phyloP scores from a whole-genome alignment of 306 rosid species.

The Rosa multiflora region DNA sequence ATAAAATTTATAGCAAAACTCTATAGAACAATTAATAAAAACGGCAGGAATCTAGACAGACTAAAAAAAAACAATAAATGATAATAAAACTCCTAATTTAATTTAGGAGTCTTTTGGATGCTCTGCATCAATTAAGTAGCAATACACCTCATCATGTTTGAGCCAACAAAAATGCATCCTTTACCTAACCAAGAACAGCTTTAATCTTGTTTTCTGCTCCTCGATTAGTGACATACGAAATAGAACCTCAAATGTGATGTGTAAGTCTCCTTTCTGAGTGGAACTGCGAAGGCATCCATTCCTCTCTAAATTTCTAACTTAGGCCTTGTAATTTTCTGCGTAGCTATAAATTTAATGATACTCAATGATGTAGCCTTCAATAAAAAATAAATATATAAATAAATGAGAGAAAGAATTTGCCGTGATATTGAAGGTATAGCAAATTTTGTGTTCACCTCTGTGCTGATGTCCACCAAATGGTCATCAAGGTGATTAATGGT shows the following conservation, averaged over 20 bases:
- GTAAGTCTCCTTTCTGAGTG: conserved; percentile 14
- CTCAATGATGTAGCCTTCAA: neutral
- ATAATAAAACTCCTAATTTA: no score
- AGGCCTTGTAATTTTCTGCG: no score
- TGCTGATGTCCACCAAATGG: conserved; percentile 76
- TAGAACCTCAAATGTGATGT: conserved; percentile 74
- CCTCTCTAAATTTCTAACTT: conserved; percentile 74
- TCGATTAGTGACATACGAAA: conserved; percentile 77
- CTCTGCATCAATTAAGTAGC: no score
- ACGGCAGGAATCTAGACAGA: no score
- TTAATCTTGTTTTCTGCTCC: conserved; percentile 79
- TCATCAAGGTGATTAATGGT: conserved; percentile 84
- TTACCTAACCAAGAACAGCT: conserved; percentile 60
- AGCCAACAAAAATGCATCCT: conserved; percentile 17
- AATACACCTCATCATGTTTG: conserved; percentile 18
- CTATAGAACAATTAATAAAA: no score
- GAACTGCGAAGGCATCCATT: conserved; percentile 90
- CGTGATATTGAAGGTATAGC: neutral
- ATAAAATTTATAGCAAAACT: no score
- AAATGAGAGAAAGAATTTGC: neutral
- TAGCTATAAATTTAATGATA: conserved; percentile 14
- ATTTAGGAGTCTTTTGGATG: no score
- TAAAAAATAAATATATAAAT: neutral
- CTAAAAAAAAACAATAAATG: no score
- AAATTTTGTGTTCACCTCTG: conserved; percentile 50